These are phyloP conservation scores for Syncephalastrum monosporum DNA, from an alignment of 371 early-diverging fungal genomes.

Conservation along the genomic window DNA sequence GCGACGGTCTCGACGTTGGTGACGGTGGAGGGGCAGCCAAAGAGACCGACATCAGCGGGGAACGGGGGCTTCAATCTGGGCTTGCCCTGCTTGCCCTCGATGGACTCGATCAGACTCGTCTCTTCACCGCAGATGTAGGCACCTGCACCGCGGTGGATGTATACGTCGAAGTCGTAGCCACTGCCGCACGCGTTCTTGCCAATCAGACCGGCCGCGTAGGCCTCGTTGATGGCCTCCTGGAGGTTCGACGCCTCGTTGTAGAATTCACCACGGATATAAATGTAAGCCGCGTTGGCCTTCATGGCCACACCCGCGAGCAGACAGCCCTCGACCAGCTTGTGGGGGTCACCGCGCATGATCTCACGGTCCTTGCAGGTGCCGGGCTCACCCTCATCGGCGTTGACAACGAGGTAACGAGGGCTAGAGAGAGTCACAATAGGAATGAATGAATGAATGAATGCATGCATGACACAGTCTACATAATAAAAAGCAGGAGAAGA, in stretches of 20 bases:
- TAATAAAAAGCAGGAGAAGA: no score
- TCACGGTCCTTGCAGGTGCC: constrained; percentile 99
- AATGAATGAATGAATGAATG: no score
- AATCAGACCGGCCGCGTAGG: constrained; percentile 90
- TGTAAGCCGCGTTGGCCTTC: constrained; percentile 97
- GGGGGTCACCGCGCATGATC: constrained; percentile 97
- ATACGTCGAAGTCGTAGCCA: constrained; percentile 96
- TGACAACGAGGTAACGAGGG: constrained; percentile 94
- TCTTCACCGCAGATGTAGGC: constrained; percentile 99
- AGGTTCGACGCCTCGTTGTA: constrained; percentile 94
- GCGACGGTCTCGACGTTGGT: constrained; percentile 98
- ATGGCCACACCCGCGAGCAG: constrained; percentile 95
- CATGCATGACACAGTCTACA: no score
- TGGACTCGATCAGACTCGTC: constrained; percentile 95
- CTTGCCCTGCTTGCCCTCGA: constrained; percentile 98
- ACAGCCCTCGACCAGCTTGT: constrained; percentile 97
- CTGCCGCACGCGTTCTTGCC: constrained; percentile 97
- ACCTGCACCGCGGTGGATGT: constrained; percentile 96
- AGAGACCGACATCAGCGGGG: constrained; percentile 97
- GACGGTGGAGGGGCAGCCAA: constrained; percentile 98
- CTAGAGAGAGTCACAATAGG: constrained; percentile 24
- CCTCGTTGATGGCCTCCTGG: constrained; percentile 95
- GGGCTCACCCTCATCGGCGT: constrained; percentile 98
- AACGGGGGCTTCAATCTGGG: constrained; percentile 98
- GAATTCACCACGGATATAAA: constrained; percentile 98